These are phyloP conservation scores for Persicaria tinctoria DNA, from an alignment of 148 eudicot species.

Conservation along the genomic window DNA sequence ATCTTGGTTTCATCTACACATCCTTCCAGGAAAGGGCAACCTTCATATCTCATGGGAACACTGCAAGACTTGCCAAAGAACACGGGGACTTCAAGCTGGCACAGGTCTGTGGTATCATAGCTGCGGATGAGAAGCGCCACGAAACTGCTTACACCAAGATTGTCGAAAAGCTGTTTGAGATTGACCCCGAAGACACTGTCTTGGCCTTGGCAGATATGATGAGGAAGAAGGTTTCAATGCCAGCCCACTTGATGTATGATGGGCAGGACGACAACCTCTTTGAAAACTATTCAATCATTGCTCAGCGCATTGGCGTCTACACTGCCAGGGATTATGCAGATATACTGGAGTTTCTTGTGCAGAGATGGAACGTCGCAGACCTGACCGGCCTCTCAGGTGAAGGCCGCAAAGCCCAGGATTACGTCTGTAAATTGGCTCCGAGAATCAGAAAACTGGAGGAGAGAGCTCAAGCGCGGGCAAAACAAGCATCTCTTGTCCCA, in stretches of 20 bases:
- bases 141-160: slow-evolving; percentile 45
- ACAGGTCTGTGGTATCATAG: slow-evolving; percentile 38
- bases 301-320: slow-evolving; percentile 45
- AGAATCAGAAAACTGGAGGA: slow-evolving; percentile 43
- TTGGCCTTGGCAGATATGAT: slow-evolving; percentile 38
- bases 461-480: slow-evolving; percentile 34
- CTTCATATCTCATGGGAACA: slow-evolving; percentile 42
- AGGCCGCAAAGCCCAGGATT: slow-evolving; percentile 35
- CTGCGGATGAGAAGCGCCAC: slow-evolving; percentile 44
- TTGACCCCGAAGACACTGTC: slow-evolving; percentile 34
- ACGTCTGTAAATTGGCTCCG: slow-evolving; percentile 31
- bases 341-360: slow-evolving; percentile 34
- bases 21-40: slow-evolving; percentile 51
- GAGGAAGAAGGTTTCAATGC: slow-evolving; percentile 43
- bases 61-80: slow-evolving; percentile 40
- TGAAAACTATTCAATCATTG: slow-evolving; percentile 33
- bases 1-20: slow-evolving; percentile 46
- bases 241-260: slow-evolving; percentile 43
- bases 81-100: slow-evolving; percentile 37
- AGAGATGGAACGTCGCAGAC: slow-evolving; percentile 31
- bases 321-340: slow-evolving; percentile 41
- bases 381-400: slow-evolving; percentile 35
- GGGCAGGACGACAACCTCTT: slow-evolving; percentile 36
- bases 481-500: slow-evolving; percentile 27
- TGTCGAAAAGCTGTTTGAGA: slow-evolving; percentile 42